Conservation (phyloP, 2,329 filamentous ascomycete species). For the Monilinia vaccinii-corymbosi region DNA sequence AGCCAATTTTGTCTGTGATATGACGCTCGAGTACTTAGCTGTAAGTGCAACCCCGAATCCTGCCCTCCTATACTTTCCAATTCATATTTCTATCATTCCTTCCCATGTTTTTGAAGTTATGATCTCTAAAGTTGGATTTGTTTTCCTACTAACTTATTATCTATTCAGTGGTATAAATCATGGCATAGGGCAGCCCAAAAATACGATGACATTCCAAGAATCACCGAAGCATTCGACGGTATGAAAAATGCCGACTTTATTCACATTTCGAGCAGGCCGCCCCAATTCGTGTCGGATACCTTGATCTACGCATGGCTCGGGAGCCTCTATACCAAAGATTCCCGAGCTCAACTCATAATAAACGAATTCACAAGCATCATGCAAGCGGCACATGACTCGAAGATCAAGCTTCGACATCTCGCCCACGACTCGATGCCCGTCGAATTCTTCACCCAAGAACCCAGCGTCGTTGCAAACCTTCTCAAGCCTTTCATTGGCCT, state of each 20-base stretch:
- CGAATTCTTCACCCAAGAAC: not conserved
- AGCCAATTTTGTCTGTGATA: not conserved
- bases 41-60: not conserved
- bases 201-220: not conserved
- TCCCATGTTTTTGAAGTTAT: not conserved
- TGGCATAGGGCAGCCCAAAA: not conserved
- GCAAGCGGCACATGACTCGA: not conserved
- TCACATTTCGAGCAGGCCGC: not conserved
- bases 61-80: not conserved
- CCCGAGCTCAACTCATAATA: not conserved
- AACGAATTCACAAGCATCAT: not conserved
- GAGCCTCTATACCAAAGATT: no score
- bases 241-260: no score
- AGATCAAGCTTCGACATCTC: not conserved
- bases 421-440: not conserved
- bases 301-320: not conserved
- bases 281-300: not conserved
- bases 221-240: not conserved
- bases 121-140: no score
- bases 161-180: not conserved
- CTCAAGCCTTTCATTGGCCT: not conserved
- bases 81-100: not conserved
- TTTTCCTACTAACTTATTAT: not conserved
- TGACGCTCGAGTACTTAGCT: not conserved
- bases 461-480: not conserved